Percentiles rank a stretch among this genome's conserved stretches.
Conservation (phyloP, 2,329 filamentous ascomycete genomes). For the Monosporascus sp. region DNA sequence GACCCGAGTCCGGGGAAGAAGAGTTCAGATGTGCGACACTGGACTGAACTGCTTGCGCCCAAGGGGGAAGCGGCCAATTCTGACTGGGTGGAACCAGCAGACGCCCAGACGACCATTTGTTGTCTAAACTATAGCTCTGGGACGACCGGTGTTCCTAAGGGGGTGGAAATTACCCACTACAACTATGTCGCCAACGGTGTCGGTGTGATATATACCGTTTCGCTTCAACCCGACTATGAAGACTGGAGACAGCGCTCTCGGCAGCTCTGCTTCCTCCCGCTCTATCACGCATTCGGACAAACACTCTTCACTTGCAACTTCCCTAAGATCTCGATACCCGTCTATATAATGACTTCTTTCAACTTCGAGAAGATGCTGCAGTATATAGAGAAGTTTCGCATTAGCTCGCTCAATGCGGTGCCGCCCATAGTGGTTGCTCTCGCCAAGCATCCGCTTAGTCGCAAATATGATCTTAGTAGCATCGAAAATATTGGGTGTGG, state of each 20-base stretch:
- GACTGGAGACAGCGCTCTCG: constrained; percentile 32
- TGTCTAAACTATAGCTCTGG: constrained; percentile 76
- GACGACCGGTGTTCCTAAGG: constrained; percentile 79
- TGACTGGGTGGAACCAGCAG: constrained; percentile 54
- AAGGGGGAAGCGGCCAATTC: constrained; percentile 46
- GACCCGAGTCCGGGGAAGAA: constrained; percentile 17
- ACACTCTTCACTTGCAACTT: constrained; percentile 61
- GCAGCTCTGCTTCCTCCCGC: constrained; percentile 65
- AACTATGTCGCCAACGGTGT: constrained; percentile 69
- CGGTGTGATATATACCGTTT: constrained; percentile 48
- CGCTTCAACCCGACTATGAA: constrained; percentile 43
- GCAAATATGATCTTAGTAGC: constrained; percentile 63
- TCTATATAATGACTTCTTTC: constrained; percentile 76
- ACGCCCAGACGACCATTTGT: constrained; percentile 49
- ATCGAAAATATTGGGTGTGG: constrained; percentile 57
- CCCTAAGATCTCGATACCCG: constrained; percentile 51
- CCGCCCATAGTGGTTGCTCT: constrained; percentile 72
- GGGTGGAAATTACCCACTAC: constrained; percentile 73
- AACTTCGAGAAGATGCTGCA: constrained; percentile 69
- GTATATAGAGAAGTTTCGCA: constrained; percentile 60
- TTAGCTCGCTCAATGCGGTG: constrained; percentile 63
- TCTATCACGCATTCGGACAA: constrained; percentile 73
- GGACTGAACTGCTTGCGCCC: constrained; percentile 23
- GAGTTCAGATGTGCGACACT: constrained; percentile 21
- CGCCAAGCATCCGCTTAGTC: constrained; percentile 63